Evolutionary conservation across 2,329 filamentous ascomycete species (phyloP), one percentile per base, ranked within the genome.

Genomic region (Arthrinium puccinioides): DNA sequence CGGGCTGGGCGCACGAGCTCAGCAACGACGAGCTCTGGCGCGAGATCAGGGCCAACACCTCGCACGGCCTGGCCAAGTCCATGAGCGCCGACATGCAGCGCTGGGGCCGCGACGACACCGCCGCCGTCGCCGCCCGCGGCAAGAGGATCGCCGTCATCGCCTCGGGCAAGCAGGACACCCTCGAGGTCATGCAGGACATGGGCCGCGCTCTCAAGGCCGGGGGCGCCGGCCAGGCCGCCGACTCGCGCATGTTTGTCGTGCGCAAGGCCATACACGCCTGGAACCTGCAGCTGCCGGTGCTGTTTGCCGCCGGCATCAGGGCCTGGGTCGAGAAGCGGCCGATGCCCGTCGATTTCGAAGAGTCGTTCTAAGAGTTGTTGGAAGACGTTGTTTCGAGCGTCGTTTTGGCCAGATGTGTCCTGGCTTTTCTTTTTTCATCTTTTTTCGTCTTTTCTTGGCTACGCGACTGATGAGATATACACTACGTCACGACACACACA

Each of bases 251-350:
- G 13, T 59, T 53, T 13, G 43, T 63, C 9, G 51, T 66, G 6
- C 50, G 38, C 20, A 52, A 54, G 15, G 64, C 62, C 13, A 50
- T 60, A 20, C 62, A 66, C 46, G 53, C 54, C 25, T 66, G 63
- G 64, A 57, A 65, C 39, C 39, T 66, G 41, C 63, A 66, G 39
- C 48, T 59, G 21, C 64, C 63, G 2, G 43, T 55, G 28, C 32
- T 66, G 6, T 67, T 66, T 44, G 58, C 60, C 1, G 45, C 49
- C 24, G 58, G 50, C 2, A 47, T 66, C 9, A 50, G 46, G 41
- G 57, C 59, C 4, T 67, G 63, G 62, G 41, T 61, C 9, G 47
- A 54, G 24, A 44, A 44, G 15, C 34, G 36, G 18, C 34, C 39
- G 18, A 34, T 64, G 35, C 59, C 60, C 7, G 36, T 38, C 7